These are phyloP conservation scores for Phaeotremella skinneri DNA, from an alignment of 768 basidiomycete species.

Conservation along the genomic window DNA sequence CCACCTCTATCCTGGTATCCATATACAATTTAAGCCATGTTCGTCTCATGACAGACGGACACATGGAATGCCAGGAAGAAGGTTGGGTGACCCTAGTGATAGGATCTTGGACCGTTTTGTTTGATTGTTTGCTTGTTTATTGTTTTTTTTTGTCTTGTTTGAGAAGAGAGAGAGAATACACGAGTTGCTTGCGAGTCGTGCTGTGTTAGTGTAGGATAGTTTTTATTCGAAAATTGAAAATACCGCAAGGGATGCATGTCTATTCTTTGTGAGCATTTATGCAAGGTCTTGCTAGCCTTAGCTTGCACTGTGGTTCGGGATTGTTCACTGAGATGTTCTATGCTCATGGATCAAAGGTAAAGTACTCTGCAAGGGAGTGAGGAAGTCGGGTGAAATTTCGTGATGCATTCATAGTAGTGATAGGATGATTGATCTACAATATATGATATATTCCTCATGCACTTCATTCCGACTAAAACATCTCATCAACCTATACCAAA, in stretches of 20 bases:
- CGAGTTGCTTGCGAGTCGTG: not conserved
- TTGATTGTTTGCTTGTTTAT: not conserved
- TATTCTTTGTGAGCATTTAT: too few species aligned
- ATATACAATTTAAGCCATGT: not conserved
- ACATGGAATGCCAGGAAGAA: conserved; percentile 4
- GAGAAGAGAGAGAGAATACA: not conserved
- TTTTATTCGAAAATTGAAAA: not conserved
- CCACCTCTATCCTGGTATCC: conserved; percentile 5
- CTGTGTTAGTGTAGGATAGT: not conserved
- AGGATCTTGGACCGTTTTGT: conserved; percentile 48
- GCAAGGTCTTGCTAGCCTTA: too few species aligned
- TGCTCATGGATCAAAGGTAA: too few species aligned
- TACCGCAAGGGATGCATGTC: not conserved
- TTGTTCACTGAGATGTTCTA: too few species aligned
- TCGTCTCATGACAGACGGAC: too few species aligned
- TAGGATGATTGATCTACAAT: too few species aligned
- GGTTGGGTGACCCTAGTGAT: conserved; percentile 49
- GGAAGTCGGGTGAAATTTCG: too few species aligned
- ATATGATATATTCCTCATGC: too few species aligned
- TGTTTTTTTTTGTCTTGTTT: not conserved
- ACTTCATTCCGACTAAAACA: too few species aligned
- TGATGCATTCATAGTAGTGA: too few species aligned
- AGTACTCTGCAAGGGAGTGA: too few species aligned
- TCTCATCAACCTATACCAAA: not conserved
- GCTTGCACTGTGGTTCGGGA: too few species aligned